phyloP scores from a whole-genome alignment of 768 basidiomycete genomes.

The Lactarius akahatsu region DNA sequence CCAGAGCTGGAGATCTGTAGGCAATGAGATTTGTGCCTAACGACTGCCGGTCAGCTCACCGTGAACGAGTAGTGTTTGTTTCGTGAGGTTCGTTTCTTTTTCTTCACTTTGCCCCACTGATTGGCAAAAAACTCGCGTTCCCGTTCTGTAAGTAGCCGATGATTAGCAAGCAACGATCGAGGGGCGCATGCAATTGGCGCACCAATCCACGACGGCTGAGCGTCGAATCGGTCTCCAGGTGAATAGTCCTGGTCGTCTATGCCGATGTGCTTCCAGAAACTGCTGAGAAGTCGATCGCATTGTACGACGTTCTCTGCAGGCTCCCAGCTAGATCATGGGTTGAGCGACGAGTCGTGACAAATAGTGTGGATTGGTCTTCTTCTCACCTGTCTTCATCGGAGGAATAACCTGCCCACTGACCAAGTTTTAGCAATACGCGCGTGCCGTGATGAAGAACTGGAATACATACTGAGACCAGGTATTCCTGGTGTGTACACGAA shows the following conservation, averaged over 20 bases:
- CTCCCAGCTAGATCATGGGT: constrained; percentile 59
- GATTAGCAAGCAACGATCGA: constrained; percentile 4
- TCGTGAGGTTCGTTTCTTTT: constrained; percentile 21
- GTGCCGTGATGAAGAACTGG: neutral
- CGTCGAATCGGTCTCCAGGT: constrained; percentile 45
- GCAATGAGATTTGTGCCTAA: neutral
- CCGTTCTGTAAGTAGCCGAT: constrained; percentile 34
- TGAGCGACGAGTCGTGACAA: constrained; percentile 15
- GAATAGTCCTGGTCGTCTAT: constrained; percentile 54
- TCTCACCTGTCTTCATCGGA: constrained; percentile 56
- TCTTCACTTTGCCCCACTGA: constrained; percentile 24
- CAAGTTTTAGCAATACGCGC: constrained; percentile 7
- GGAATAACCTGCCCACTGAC: constrained; percentile 66
- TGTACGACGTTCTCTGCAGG: constrained; percentile 56
- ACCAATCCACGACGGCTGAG: constrained; percentile 61
- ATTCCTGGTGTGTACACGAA: constrained; percentile 47
- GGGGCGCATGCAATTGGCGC: neutral
- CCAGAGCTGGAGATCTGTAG: constrained; percentile 14
- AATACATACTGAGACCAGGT: constrained; percentile 58
- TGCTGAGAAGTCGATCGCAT: constrained; percentile 58
- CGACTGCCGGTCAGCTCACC: neutral
- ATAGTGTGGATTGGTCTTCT: neutral
- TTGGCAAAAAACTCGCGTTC: constrained; percentile 42
- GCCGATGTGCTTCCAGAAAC: constrained; percentile 59
- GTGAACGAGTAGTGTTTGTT: constrained; percentile 24